Evolutionary conservation across 306 rosid genomes (phyloP), one percentile per base, ranked within the genome.

Genomic region (Macrotyloma uniflorum): DNA sequence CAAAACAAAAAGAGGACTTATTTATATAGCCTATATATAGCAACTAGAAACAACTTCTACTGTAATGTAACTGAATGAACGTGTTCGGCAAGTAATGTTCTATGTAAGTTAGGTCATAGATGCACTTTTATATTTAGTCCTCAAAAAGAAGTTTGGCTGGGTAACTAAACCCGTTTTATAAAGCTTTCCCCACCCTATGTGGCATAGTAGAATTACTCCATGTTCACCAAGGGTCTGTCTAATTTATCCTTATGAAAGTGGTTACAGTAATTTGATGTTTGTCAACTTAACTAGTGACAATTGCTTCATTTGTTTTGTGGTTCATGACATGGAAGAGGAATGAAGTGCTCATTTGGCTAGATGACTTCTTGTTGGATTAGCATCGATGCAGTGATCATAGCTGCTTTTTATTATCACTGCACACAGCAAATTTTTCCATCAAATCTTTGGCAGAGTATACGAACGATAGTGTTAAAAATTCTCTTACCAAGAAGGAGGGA

Each of bases 271-370:
- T 33, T 79, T 64, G 35, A 18, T 67, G 57, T 72, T 43, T 53
- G 20, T 43, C 36, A 28, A 40, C 65, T 64, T 82, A 78, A 49
- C 8, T 42, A 38, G 66, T 82, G 61, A 85, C 64, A 24, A 6
- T 75, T 36, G 49, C 38, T 79, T 59, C 57, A 1, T 53, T 69
- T 86, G 18, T 79, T 10, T 84, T 77, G 45, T 76, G 80, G 53
- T 35, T 73, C 58, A n/a, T 83, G 81, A 72, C 77, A 68, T 84
- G 61, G 71, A 64, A 95, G 98, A 90, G 97, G 84, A 95, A 95
- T 84, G 98, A 95, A 85, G 93, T 92, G 76, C 87, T 91, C 26
- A 85, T 91, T 80, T 89, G 98, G 98, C 87, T 95, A 4, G 91
- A 95, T 70, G 93, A 88, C 68, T 95, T 92, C 79, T 76, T 87